A percentile compares a stretch with the other conserved stretches of the same genome.
These are phyloP conservation scores for Arabidopsis hybrid DNA, from an alignment of 441 rosid species.

Conservation along the genomic window DNA sequence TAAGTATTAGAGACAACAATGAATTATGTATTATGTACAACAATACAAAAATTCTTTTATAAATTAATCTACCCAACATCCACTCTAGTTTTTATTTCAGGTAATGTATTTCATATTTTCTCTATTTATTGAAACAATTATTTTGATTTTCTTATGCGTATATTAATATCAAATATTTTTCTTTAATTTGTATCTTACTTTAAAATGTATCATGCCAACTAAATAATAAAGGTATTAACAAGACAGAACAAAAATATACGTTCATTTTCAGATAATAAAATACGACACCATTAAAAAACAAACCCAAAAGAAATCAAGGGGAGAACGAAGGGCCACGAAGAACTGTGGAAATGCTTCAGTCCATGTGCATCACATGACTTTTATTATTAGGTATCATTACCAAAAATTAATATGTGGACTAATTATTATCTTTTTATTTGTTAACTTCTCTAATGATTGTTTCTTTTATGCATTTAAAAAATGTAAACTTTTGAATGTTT, in stretches of 20 bases:
- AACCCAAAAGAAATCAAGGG: constrained; percentile 10
- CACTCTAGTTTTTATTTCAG: too few relatives aligned
- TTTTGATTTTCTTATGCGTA: too few relatives aligned
- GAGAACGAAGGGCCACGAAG: constrained; percentile 23
- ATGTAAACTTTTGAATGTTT: neutral
- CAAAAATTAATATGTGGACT: neutral
- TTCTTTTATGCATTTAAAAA: constrained; percentile 4
- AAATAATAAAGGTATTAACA: neutral
- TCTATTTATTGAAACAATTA: too few relatives aligned
- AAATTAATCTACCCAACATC: too few relatives aligned
- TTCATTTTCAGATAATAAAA: neutral
- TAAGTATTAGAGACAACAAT: too few relatives aligned
- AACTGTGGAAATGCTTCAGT: constrained; percentile 30
- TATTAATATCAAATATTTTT: too few relatives aligned
- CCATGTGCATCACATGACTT: constrained; percentile 47
- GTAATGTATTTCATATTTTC: too few relatives aligned
- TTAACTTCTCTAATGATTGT: constrained; percentile 32
- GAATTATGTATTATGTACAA: too few relatives aligned
- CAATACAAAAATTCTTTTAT: too few relatives aligned
- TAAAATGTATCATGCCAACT: too few relatives aligned
- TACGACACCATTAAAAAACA: neutral
- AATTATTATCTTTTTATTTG: constrained; percentile 12
- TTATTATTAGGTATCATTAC: constrained; percentile 35
- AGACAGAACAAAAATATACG: neutral
- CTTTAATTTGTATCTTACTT: too few relatives aligned